Evolutionary conservation across 2,329 filamentous ascomycete species (phyloP).

Genomic region (Calcarisporium arbuscula): DNA sequence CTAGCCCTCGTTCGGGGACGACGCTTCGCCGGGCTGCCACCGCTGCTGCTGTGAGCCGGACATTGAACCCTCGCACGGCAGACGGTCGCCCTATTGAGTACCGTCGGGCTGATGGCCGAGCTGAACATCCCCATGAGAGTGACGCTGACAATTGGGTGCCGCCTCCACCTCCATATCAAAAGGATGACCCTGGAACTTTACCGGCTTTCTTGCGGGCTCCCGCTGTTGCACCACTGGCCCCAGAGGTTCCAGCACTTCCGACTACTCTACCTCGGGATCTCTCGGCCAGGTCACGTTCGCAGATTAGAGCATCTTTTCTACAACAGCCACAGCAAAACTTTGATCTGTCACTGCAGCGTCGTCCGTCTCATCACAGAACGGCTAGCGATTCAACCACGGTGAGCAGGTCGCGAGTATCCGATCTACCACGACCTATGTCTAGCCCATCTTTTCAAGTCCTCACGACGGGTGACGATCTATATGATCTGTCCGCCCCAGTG

Average conservation of each 20-base stretch:
- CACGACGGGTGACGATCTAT: slow-evolving; percentile 32
- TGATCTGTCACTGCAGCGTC: too few species aligned
- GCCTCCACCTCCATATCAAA: slow-evolving; percentile 73
- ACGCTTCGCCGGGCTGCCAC: slow-evolving; percentile 68
- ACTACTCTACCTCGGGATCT: slow-evolving; percentile 12
- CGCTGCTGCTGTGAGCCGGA: slow-evolving; percentile 67
- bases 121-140: slow-evolving; percentile 75
- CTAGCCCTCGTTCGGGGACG: slow-evolving; percentile 61
- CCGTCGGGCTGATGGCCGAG: slow-evolving; percentile 61
- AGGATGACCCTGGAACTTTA: slow-evolving; percentile 52
- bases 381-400: slow-evolving; percentile 28
- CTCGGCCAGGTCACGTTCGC: slow-evolving; percentile 2
- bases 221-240: slow-evolving; percentile 29
- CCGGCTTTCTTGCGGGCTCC: slow-evolving; percentile 50
- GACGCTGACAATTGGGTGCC: slow-evolving; percentile 87
- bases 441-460: slow-evolving; percentile 19
- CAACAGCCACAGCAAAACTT: too few species aligned
- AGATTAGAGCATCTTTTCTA: too few species aligned
- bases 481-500: slow-evolving; percentile 40
- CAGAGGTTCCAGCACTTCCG: slow-evolving; percentile 18
- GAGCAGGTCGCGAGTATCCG: slow-evolving; percentile 17
- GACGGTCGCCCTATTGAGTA: slow-evolving; percentile 53
- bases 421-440: slow-evolving; percentile 23
- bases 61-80: slow-evolving; percentile 54
- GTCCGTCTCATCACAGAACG: slow-evolving; percentile 24